These are phyloP conservation scores for Xylaria nigripes DNA, from an alignment of 495 filamentous ascomycete species.

Conservation along the genomic window DNA sequence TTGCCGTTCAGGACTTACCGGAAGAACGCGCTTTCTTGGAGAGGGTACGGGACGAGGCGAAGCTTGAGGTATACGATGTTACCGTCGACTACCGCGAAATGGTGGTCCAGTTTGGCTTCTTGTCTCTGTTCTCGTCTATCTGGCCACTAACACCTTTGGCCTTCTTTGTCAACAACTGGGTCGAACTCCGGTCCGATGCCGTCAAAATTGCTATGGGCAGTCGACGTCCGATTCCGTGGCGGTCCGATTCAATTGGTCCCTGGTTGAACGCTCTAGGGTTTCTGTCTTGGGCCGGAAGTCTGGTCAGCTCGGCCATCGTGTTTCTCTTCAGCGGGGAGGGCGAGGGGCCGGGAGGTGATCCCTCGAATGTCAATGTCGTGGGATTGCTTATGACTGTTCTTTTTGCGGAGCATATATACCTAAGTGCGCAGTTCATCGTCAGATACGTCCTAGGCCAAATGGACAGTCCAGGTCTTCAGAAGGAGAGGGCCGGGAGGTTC, in stretches of 20 bases:
- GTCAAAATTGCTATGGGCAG: slow-evolving; percentile 90
- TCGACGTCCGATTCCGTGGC: slow-evolving; percentile 76
- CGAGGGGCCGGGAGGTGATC: slow-evolving; percentile 42
- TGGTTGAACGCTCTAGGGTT: slow-evolving; percentile 87
- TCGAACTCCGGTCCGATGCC: slow-evolving; percentile 88
- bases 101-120: slow-evolving; percentile 89
- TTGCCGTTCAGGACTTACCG: slow-evolving; percentile 45
- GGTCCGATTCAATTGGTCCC: slow-evolving; percentile 88
- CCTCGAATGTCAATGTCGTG: slow-evolving; percentile 66
- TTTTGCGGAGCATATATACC: slow-evolving; percentile 79
- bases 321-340: slow-evolving; percentile 74
- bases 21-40: slow-evolving; percentile 72
- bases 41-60: slow-evolving; percentile 79
- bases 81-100: slow-evolving; percentile 86
- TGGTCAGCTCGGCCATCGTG: slow-evolving; percentile 75
- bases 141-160: slow-evolving; percentile 87
- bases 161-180: slow-evolving; percentile 93
- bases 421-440: slow-evolving; percentile 62
- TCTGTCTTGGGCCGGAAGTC: slow-evolving; percentile 82
- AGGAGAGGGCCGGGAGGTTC: slow-evolving; percentile 70
- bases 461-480: slow-evolving; percentile 74
- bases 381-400: slow-evolving; percentile 77
- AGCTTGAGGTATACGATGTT: slow-evolving; percentile 78
- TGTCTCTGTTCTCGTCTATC: slow-evolving; percentile 85
- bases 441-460: slow-evolving; percentile 64